These are phyloP conservation scores for Citrus sp. DNA, from an alignment of 345 rosid genomes.

Conservation along the genomic window DNA sequence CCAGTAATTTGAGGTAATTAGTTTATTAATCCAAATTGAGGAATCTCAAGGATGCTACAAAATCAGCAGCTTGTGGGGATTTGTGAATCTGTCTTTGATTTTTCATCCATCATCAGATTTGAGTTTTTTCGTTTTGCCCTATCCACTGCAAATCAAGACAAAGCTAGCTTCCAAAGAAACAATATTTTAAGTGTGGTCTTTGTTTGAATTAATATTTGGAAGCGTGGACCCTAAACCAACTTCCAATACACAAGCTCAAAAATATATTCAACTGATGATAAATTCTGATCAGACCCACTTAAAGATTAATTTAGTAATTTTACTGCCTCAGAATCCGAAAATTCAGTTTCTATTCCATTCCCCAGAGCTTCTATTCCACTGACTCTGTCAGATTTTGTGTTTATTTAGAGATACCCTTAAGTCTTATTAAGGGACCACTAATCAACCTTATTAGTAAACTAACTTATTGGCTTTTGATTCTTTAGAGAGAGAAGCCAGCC, in stretches of 20 bases:
- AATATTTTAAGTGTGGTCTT: conserved; percentile 10
- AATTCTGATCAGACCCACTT: conserved; percentile 17
- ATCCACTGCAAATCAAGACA: conserved; percentile 31
- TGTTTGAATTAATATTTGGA: conserved; percentile 29
- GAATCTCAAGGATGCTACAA: conserved; percentile 55
- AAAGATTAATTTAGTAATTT: conserved; percentile 30
- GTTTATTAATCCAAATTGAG: conserved; percentile 33
- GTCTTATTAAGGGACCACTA: conserved; percentile 20
- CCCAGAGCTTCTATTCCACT: conserved; percentile 92
- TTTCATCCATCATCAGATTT: conserved; percentile 13
- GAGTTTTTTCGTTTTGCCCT: conserved; percentile 13
- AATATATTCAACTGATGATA: conserved; percentile 14
- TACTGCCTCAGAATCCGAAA: conserved; percentile 45
- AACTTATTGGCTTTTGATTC: not conserved
- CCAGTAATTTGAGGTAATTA: not conserved
- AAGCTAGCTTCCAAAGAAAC: conserved; percentile 19
- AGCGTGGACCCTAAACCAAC: conserved; percentile 47
- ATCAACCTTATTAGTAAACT: not conserved
- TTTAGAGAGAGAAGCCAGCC: not conserved
- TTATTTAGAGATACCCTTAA: conserved; percentile 8
- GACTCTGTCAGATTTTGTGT: conserved; percentile 51
- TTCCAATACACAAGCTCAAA: conserved; percentile 43
- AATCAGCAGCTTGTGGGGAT: conserved; percentile 59
- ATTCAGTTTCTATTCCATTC: conserved; percentile 95
- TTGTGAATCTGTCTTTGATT: conserved; percentile 16